Evolutionary conservation across 1,284 basidiomycete genomes (phyloP).

Genomic region (Ustilago esculenta): DNA sequence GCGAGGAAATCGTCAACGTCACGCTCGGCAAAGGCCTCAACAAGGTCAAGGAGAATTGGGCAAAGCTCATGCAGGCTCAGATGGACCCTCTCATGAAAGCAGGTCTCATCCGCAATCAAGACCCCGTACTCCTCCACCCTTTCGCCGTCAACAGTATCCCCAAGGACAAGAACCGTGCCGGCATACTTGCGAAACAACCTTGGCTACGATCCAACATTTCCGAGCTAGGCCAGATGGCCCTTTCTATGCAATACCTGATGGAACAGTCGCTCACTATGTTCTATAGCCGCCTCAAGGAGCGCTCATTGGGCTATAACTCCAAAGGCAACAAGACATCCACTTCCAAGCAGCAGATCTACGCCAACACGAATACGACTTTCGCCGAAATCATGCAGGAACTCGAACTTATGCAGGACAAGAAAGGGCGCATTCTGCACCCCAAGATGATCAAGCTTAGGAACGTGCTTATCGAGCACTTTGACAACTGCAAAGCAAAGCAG

Average conservation of each 20-base stretch:
- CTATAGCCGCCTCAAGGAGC: conserved; percentile 67
- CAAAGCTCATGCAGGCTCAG: conserved; percentile 61
- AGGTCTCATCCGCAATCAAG: conserved; percentile 48
- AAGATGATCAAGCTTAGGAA: conserved; percentile 83
- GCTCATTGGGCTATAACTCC: conserved; percentile 62
- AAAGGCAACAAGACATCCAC: conserved; percentile 64
- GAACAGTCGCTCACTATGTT: conserved; percentile 74
- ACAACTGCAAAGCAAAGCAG: conserved; percentile 66
- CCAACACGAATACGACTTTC: conserved; percentile 74
- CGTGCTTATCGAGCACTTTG: conserved; percentile 58
- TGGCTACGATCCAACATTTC: conserved; percentile 38
- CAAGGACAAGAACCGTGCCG: conserved; percentile 17
- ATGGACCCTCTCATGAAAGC: conserved; percentile 54
- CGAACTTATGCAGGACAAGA: conserved; percentile 69
- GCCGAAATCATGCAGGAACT: conserved; percentile 75
- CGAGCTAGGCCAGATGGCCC: conserved; percentile 55
- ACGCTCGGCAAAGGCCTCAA: conserved; percentile 50
- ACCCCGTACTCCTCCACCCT: conserved; percentile 54
- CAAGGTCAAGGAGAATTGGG: conserved; percentile 64
- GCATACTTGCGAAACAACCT: conserved; percentile 27
- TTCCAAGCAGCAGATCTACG: conserved; percentile 50
- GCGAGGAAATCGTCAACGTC: conserved; percentile 60
- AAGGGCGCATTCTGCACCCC: conserved; percentile 79
- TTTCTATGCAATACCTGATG: conserved; percentile 70
- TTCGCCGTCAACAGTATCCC: conserved; percentile 52